Evolutionary conservation across 768 basidiomycete species (phyloP).

Genomic region (Boletus vermiculosoides): DNA sequence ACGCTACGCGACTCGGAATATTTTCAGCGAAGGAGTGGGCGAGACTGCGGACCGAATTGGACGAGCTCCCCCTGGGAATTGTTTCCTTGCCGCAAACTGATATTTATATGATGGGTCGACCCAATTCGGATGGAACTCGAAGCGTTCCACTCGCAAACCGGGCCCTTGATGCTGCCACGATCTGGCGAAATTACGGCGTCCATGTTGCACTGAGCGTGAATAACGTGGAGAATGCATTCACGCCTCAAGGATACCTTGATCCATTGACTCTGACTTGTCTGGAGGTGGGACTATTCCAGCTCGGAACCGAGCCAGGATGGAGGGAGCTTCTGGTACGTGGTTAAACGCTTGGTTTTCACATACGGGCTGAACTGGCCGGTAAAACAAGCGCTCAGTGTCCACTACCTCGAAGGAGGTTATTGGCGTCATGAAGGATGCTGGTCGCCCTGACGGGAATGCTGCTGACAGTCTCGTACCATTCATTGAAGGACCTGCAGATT

Average conservation of each 20-base stretch:
- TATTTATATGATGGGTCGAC: constrained; percentile 65
- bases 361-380: constrained; percentile 3
- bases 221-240: constrained; percentile 67
- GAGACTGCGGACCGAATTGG: constrained; percentile 35
- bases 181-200: constrained; percentile 44
- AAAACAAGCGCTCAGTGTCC: constrained; percentile 49
- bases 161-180: constrained; percentile 53
- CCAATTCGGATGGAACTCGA: constrained; percentile 15
- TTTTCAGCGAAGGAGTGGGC: constrained; percentile 48
- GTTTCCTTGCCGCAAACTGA: constrained; percentile 64
- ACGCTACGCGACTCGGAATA: constrained; percentile 57
- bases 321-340: constrained; percentile 46
- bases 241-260: constrained; percentile 64
- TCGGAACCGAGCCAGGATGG: constrained; percentile 48
- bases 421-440: constrained; percentile 26
- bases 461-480: constrained; percentile 34
- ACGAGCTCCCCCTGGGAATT: constrained; percentile 48
- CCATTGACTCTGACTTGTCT: constrained; percentile 59
- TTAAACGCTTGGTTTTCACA: neutral
- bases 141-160: constrained; percentile 43
- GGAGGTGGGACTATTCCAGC: constrained; percentile 58
- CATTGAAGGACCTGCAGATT: constrained; percentile 50
- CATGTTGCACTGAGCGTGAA: constrained; percentile 59
- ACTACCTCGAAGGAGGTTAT: constrained; percentile 51
- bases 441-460: neutral